These are phyloP conservation scores for Buddleja alternifolia DNA, from an alignment of 257 asterid genomes.

Conservation along the genomic window DNA sequence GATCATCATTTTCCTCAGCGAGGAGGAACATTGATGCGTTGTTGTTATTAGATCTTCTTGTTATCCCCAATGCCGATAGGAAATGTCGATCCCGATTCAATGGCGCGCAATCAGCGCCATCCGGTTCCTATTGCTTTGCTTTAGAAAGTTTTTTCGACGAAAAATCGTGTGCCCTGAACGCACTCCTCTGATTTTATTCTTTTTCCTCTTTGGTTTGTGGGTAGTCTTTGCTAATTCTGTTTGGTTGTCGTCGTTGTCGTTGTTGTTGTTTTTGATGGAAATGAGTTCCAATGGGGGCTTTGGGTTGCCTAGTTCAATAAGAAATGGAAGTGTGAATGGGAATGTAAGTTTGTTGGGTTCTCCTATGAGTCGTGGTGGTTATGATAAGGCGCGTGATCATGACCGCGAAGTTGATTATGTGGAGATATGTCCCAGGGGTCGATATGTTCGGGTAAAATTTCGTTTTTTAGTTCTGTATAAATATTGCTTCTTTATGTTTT, in stretches of 20 bases:
- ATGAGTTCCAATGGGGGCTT: conserved; percentile 42
- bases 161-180: conserved; percentile 21
- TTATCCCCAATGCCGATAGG: conserved; percentile 13
- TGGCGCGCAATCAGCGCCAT: conserved; percentile 41
- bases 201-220: conserved; percentile 10
- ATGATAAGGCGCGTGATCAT: conserved; percentile 1
- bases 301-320: conserved; percentile 22
- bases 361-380: conserved; percentile 28
- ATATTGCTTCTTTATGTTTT: not conserved
- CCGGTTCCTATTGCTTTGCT: conserved; percentile 35
- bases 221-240: conserved; percentile 16
- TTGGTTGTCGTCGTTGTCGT: conserved; percentile 14
- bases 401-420: conserved; percentile 41
- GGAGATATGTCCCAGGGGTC: conserved; percentile 54
- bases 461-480: too few relatives aligned
- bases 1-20: not conserved
- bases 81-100: conserved; percentile 39
- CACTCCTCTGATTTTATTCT: conserved; percentile 19
- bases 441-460: conserved; percentile 59
- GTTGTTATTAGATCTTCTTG: conserved; percentile 27
- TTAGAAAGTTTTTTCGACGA: conserved; percentile 35
- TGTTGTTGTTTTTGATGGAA: conserved; percentile 15
- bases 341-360: conserved; percentile 14
- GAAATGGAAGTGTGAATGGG: conserved; percentile 23
- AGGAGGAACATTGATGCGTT: conserved; percentile 1